Conservation (phyloP, 139 green algal species). For the Pseudopediastrum boryanum region DNA sequence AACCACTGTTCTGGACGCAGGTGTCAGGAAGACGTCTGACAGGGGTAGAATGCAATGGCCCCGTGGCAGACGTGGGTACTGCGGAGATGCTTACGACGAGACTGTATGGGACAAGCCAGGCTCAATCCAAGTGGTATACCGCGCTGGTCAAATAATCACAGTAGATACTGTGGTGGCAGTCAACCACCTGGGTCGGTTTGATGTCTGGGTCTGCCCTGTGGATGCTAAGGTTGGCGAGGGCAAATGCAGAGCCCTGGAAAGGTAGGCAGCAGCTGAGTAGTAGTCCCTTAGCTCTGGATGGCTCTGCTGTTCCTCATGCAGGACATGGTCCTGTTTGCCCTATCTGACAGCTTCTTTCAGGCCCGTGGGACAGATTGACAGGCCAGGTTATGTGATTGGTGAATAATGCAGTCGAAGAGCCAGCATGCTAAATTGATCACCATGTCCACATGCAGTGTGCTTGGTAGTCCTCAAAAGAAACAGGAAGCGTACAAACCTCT, state of each 20-base stretch:
- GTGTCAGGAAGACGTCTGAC: constrained; percentile 3
- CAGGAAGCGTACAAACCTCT: too few relatives aligned
- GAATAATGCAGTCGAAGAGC: too few relatives aligned
- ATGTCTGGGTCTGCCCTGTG: constrained; percentile 18
- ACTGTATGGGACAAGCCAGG: constrained; percentile 22
- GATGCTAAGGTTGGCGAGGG: constrained; percentile 10
- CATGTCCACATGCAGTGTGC: too few relatives aligned
- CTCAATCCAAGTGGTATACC: background rate
- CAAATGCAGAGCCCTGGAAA: constrained; percentile 14
- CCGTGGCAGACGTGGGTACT: background rate
- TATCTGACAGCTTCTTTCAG: too few relatives aligned
- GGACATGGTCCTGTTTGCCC: too few relatives aligned
- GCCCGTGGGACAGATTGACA: too few relatives aligned
- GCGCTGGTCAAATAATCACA: background rate
- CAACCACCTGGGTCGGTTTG: constrained; percentile 14
- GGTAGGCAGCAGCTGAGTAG: too few relatives aligned
- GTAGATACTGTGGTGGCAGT: constrained; percentile 21
- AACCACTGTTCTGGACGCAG: background rate
- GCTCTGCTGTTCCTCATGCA: too few relatives aligned
- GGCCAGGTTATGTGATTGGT: too few relatives aligned
- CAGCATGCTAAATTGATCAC: too few relatives aligned
- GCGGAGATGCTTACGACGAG: constrained; percentile 22
- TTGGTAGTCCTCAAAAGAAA: too few relatives aligned
- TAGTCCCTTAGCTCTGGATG: too few relatives aligned
- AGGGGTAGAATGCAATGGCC: constrained; percentile 17